phyloP scores from a whole-genome alignment of 441 rosid genomes.

The Capsella rubella region DNA sequence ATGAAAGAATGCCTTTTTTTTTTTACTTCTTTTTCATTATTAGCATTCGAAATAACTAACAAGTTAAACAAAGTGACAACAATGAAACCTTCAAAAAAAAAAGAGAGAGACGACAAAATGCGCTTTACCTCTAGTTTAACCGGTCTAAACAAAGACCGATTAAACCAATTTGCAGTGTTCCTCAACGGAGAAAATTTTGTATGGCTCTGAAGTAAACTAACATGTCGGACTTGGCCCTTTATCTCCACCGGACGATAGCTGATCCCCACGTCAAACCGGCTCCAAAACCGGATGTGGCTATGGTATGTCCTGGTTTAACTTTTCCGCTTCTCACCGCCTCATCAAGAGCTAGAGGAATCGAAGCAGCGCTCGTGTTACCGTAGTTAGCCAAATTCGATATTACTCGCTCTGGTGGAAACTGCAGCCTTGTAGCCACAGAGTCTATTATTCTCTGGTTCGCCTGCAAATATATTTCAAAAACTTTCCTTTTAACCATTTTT shows the following conservation, averaged over 20 bases:
- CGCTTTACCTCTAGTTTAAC: constrained; percentile 20
- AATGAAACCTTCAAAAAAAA: constrained; percentile 14
- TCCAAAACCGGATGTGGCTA: constrained; percentile 90
- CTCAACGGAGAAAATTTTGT: not conserved
- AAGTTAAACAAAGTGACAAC: constrained; percentile 33
- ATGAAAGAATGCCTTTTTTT: not conserved
- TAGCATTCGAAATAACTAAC: constrained; percentile 34
- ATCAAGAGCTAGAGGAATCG: constrained; percentile 92
- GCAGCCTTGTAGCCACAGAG: constrained; percentile 79
- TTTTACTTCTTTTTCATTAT: constrained; percentile 8
- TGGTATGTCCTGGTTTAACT: constrained; percentile 79
- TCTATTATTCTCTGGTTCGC: constrained; percentile 97
- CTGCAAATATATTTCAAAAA: constrained; percentile 46
- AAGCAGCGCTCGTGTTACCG: constrained; percentile 96
- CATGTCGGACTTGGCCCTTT: constrained; percentile 28
- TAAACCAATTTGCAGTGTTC: constrained; percentile 28
- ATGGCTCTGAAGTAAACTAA: constrained; percentile 27
- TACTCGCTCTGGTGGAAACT: constrained; percentile 75
- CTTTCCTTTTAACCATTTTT: constrained; percentile 2
- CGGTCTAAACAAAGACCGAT: constrained; percentile 25
- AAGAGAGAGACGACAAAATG: constrained; percentile 30
- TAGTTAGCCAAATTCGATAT: constrained; percentile 86
- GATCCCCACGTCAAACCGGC: constrained; percentile 98
- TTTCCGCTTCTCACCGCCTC: constrained; percentile 90
- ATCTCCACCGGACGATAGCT: constrained; percentile 84